phyloP scores from a whole-genome alignment of 116 monocot genomes.

The Iris pallida region DNA sequence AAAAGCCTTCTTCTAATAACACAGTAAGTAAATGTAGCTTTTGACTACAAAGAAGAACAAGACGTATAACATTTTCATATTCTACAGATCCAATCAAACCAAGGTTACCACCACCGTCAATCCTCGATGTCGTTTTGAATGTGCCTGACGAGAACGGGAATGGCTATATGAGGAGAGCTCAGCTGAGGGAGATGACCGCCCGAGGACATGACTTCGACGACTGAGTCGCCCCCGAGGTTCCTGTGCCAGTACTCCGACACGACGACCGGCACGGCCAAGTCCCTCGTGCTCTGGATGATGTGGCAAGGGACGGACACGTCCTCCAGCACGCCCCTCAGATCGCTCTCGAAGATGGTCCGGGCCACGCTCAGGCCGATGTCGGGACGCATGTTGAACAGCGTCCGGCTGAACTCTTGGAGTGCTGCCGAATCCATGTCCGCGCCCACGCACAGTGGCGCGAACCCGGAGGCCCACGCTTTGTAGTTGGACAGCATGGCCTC shows the following conservation, averaged over 20 bases:
- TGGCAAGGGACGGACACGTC: slow-evolving; percentile 77
- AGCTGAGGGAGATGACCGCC: slow-evolving; percentile 96
- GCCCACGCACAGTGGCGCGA: slow-evolving; percentile 73
- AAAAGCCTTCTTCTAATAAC: too few relatives aligned
- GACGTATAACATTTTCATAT: too few relatives aligned
- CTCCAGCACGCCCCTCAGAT: slow-evolving; percentile 42
- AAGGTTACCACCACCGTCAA: slow-evolving; percentile 6
- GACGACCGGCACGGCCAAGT: slow-evolving; percentile 79
- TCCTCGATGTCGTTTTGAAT: slow-evolving; percentile 64
- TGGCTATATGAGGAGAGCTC: slow-evolving; percentile 81
- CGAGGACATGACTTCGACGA: slow-evolving; percentile 88
- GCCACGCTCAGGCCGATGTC: slow-evolving; percentile 82
- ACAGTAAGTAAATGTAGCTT: too few relatives aligned
- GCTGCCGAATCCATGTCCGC: slow-evolving; percentile 93
- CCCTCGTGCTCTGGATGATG: slow-evolving; percentile 89
- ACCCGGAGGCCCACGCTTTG: slow-evolving; percentile 91
- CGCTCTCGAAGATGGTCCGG: slow-evolving; percentile 83
- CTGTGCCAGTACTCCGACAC: slow-evolving; percentile 87
- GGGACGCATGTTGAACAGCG: slow-evolving; percentile 93
- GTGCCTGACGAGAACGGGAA: slow-evolving; percentile 83
- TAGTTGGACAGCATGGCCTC: slow-evolving; percentile 85
- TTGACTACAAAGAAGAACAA: too few relatives aligned
- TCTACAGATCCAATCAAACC: not conserved
- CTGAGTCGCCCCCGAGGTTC: slow-evolving; percentile 65
- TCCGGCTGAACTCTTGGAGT: slow-evolving; percentile 96